These are phyloP conservation scores for Pelargonium myrrhifolium DNA, from an alignment of 441 rosid genomes.

Conservation along the genomic window DNA sequence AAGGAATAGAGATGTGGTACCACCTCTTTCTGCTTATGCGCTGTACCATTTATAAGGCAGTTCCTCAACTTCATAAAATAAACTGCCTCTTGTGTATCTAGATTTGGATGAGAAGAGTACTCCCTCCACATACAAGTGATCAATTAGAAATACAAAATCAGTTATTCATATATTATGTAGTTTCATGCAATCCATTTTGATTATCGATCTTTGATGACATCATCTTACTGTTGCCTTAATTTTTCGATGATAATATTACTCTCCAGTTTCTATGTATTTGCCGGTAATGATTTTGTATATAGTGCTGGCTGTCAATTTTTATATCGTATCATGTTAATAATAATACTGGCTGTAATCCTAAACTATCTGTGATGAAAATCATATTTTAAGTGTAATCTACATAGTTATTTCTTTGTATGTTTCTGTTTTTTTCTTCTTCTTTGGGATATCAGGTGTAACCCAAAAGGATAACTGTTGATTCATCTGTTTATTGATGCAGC, in stretches of 20 bases:
- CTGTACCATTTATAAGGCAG: too few relatives aligned
- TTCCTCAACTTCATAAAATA: background rate
- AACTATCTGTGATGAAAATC: background rate
- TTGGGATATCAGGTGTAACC: slow-evolving; percentile 3
- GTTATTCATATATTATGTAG: background rate
- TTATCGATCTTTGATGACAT: background rate
- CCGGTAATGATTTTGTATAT: too few relatives aligned
- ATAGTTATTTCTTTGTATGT: background rate
- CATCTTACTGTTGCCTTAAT: background rate
- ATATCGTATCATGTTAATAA: too few relatives aligned
- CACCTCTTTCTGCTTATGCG: too few relatives aligned
- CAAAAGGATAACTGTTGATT: slow-evolving; percentile 16
- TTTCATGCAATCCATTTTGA: background rate
- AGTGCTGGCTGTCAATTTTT: too few relatives aligned
- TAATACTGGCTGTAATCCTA: background rate
- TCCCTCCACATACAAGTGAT: background rate
- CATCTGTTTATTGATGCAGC: slow-evolving; percentile 47
- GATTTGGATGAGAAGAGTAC: background rate
- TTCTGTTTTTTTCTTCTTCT: background rate
- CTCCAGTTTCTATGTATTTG: background rate
- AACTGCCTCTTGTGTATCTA: background rate
- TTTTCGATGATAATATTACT: background rate
- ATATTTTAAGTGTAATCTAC: background rate
- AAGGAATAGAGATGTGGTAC: too few relatives aligned
- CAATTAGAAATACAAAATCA: background rate